phyloP scores from a whole-genome alignment of 352 stramenopile species.

The Globisporangium apiculatum region DNA sequence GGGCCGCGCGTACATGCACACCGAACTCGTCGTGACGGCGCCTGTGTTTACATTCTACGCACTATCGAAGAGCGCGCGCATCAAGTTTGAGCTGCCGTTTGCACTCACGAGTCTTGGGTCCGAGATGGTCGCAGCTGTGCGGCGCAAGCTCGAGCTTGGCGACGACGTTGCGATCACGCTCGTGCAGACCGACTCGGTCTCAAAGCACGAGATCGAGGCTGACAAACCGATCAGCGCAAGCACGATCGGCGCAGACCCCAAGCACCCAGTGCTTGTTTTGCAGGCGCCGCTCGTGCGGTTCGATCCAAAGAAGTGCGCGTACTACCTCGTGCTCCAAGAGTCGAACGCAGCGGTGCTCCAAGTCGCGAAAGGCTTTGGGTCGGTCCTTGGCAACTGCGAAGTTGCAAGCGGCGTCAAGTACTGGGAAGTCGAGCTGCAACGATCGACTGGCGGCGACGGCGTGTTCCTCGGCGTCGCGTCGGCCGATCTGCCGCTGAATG shows the following conservation, averaged over 20 bases:
- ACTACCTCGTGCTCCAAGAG: slow-evolving; percentile 47
- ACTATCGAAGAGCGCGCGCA: slow-evolving; percentile 40
- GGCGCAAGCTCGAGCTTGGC: slow-evolving; percentile 33
- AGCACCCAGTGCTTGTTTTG: slow-evolving; percentile 69
- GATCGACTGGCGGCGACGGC: slow-evolving; percentile 42
- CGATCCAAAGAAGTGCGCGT: slow-evolving; percentile 53
- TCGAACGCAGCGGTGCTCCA: slow-evolving; percentile 42
- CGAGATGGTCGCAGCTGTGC: slow-evolving; percentile 60
- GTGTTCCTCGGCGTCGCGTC: slow-evolving; percentile 67
- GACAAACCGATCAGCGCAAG: slow-evolving; percentile 52
- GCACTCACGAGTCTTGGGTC: slow-evolving; percentile 36
- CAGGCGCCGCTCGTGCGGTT: slow-evolving; percentile 60
- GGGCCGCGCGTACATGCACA: slow-evolving; percentile 62
- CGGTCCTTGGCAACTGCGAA: slow-evolving; percentile 49
- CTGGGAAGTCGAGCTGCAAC: slow-evolving; percentile 68
- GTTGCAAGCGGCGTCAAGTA: slow-evolving; percentile 70
- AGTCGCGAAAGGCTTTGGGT: slow-evolving; percentile 53
- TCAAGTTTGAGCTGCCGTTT: slow-evolving; percentile 68
- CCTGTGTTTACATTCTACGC: slow-evolving; percentile 80
- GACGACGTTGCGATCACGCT: slow-evolving; percentile 50
- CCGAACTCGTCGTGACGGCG: slow-evolving; percentile 41
- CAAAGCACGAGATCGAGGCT: slow-evolving; percentile 58
- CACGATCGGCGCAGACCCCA: slow-evolving; percentile 48
- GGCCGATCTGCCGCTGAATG: slow-evolving; percentile 44
- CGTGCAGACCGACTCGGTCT: slow-evolving; percentile 70